Evolutionary conservation across 805 yeast genomes (phyloP), one percentile per base, ranked within the genome.

Genomic region (Kuraishia ogatae): DNA sequence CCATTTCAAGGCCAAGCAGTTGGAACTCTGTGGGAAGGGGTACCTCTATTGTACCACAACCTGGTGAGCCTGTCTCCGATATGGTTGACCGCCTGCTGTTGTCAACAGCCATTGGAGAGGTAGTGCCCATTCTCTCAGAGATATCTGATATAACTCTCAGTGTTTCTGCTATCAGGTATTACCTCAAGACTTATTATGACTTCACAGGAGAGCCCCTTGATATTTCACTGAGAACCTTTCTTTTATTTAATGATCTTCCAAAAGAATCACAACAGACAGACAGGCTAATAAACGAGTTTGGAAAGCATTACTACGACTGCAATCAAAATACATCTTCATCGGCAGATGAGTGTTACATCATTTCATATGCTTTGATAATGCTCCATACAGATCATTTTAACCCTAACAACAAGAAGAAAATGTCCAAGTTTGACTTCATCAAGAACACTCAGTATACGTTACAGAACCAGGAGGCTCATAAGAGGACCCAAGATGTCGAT

Each of bases 191-290:
- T 17, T 70, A 66, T 51, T 83, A 83, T 61, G 72, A 80, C 54
- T 83, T 87, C 56, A 50, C 60, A 2, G 71, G 71, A 24, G 80
- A 79, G 58, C 87, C 94, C 0, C 61, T 87, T 19, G 94, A 87
- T 61, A 71, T 87, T 56, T 76, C 92, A 0, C 66, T 87, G 53
- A 69, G 92, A 48, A 79, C 78, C 59, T 76, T 87, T 53, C 66
- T 87, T 48, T 74, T 82, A 71, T 69, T 75, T 51, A 75, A 82
- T 55, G 81, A 81, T 54, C 68, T 87, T 24, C 94, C 94, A 0
- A 77, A 74, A 58, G 94, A 87, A 62, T 72, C 89, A 0, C 93
- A 87, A 64, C 92, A 87, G 62, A 87, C 87, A 53, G 93, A 87
- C 61, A 71, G 91, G 51, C 75, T 85, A 2, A 68, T 87, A 48